Evolutionary conservation across 139 green algal species (phyloP).

Genomic region (Chloropicon primus): DNA sequence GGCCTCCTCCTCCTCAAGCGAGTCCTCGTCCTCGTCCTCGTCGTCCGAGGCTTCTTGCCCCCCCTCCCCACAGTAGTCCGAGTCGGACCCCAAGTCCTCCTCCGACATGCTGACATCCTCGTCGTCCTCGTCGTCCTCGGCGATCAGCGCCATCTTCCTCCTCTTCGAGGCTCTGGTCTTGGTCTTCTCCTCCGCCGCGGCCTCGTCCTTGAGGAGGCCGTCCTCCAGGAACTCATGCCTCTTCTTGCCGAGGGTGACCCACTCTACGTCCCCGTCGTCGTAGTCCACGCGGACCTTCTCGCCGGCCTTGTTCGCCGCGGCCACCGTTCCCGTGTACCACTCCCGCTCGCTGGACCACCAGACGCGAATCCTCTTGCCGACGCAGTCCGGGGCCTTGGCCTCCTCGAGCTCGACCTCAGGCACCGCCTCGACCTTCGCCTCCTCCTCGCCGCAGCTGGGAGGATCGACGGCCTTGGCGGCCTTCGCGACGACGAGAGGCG

Average conservation of each 20-base stretch:
- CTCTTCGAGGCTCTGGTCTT: not conserved
- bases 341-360: slow-evolving; percentile 40
- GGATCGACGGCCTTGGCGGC: not conserved
- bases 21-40: slow-evolving; percentile 8
- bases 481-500: not conserved
- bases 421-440: not conserved
- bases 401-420: not conserved
- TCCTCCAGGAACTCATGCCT: slow-evolving; percentile 3
- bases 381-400: not conserved
- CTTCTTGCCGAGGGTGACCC: slow-evolving; percentile 35
- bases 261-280: slow-evolving; percentile 63
- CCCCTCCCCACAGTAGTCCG: not conserved
- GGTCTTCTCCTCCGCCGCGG: not conserved
- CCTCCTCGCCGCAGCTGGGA: no score
- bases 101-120: not conserved
- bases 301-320: not conserved
- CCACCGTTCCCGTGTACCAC: slow-evolving; percentile 15
- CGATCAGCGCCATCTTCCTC: not conserved
- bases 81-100: not conserved
- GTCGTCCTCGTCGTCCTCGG: slow-evolving; percentile 7
- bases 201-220: not conserved
- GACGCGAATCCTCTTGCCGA: slow-evolving; percentile 30
- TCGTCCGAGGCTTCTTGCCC: not conserved
- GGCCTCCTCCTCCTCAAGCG: not conserved
- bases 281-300: slow-evolving; percentile 42